Conservation (phyloP, 1,139 yeast species). For the Taphrina wiesneri region DNA sequence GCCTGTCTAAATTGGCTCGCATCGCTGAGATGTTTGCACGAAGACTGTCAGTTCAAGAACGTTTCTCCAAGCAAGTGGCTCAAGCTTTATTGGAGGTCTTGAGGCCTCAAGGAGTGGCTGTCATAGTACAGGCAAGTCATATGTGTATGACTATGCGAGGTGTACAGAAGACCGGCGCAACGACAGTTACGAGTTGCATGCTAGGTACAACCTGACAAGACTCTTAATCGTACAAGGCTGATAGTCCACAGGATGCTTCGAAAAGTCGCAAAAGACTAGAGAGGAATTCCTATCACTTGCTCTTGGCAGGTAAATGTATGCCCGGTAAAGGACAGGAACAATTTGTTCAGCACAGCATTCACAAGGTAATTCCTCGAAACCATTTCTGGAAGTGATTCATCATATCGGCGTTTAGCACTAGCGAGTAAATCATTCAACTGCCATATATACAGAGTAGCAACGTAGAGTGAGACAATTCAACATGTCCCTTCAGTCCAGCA, state of each 20-base stretch:
- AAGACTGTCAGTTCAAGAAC: conserved; percentile 93
- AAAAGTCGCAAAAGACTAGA: conserved; percentile 89
- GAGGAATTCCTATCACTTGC: conserved; percentile 70
- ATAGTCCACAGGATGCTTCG: conserved; percentile 50
- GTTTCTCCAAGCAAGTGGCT: conserved; percentile 94
- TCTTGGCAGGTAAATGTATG: conserved; percentile 6
- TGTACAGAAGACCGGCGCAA: conserved; percentile 89
- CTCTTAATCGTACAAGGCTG: neutral
- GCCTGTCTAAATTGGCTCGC: conserved; percentile 88
- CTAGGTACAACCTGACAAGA: conserved; percentile 60
- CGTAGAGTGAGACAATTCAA: neutral
- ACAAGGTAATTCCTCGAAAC: neutral
- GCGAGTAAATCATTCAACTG: neutral
- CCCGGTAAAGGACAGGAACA: neutral
- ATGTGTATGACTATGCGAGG: conserved; percentile 99
- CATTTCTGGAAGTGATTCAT: neutral
- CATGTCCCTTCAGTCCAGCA: neutral
- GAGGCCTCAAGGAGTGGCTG: conserved; percentile 96
- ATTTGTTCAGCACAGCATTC: neutral
- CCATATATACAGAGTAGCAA: neutral
- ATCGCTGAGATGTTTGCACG: conserved; percentile 96
- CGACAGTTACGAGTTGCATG: conserved; percentile 95
- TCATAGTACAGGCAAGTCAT: conserved; percentile 94
- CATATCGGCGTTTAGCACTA: conserved; percentile 1
- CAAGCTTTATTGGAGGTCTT: conserved; percentile 89